Conservation (phyloP, 306 rosid genomes). For the Malus fusca region DNA sequence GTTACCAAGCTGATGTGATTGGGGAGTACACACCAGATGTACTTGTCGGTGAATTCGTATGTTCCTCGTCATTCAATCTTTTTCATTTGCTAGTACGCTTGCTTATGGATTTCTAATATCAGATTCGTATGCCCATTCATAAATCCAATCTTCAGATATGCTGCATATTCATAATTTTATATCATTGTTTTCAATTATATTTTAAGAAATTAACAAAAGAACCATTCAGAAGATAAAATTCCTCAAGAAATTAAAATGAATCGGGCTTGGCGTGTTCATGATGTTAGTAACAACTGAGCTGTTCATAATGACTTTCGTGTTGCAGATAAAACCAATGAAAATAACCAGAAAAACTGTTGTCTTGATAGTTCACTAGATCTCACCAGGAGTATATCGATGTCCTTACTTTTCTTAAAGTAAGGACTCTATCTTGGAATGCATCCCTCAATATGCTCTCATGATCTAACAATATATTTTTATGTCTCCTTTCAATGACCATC, state of each 20-base stretch:
- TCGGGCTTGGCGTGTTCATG: background rate
- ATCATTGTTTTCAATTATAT: too few relatives aligned
- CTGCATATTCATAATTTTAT: too few relatives aligned
- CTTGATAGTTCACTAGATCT: background rate
- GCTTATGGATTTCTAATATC: background rate
- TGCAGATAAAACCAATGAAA: background rate
- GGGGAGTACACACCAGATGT: slow-evolving; percentile 97
- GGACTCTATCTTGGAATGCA: too few relatives aligned
- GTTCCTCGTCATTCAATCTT: slow-evolving; percentile 15
- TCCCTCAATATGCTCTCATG: background rate
- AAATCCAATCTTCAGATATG: background rate
- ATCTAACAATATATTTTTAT: background rate
- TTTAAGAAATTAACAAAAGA: background rate
- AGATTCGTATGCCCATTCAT: background rate
- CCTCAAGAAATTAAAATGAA: background rate
- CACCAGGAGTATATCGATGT: too few relatives aligned
- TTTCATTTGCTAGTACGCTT: background rate
- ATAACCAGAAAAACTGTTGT: background rate
- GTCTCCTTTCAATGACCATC: background rate
- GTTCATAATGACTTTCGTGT: background rate
- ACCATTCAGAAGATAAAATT: background rate
- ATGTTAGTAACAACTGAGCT: background rate
- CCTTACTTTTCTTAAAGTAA: too few relatives aligned
- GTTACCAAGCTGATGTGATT: slow-evolving; percentile 72
- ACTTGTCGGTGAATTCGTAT: slow-evolving; percentile 76